A percentile compares a stretch with the other conserved stretches of the same genome.
These are phyloP conservation scores for Calonectria pseudoturangicola DNA, from an alignment of 2,329 filamentous ascomycete genomes.

Conservation along the genomic window DNA sequence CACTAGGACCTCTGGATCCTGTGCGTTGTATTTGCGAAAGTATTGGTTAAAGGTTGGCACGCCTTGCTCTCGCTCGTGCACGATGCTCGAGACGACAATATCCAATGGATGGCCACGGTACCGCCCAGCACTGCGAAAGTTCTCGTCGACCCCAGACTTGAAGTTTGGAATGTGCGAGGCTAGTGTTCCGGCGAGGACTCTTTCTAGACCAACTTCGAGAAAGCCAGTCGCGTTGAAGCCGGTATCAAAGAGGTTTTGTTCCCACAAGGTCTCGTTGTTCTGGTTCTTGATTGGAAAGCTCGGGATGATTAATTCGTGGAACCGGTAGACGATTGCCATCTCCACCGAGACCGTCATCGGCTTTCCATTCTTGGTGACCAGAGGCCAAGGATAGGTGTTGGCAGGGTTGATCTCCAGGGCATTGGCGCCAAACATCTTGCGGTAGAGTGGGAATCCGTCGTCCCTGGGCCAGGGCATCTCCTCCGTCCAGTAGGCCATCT, in stretches of 20 bases:
- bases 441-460: conserved; percentile 8
- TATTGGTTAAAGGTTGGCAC: conserved; percentile 9
- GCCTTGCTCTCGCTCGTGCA: conserved; percentile 20
- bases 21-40: neutral
- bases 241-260: conserved; percentile 18
- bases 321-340: conserved; percentile 16
- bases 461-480: conserved; percentile 18
- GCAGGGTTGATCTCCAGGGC: conserved; percentile 6
- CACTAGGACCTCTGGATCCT: conserved; percentile 4
- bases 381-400: conserved; percentile 7
- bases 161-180: conserved; percentile 11
- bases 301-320: conserved; percentile 1
- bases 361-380: conserved; percentile 10
- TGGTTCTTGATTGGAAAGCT: conserved; percentile 14
- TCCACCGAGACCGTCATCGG: conserved; percentile 9
- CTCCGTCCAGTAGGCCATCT: conserved; percentile 13
- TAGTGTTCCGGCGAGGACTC: neutral
- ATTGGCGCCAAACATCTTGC: conserved; percentile 9
- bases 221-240: conserved; percentile 7
- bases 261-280: conserved; percentile 13
- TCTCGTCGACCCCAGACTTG: conserved; percentile 17
- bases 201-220: neutral
- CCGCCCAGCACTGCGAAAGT: conserved; percentile 4
- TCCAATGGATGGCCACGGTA: conserved; percentile 9
- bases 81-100: neutral